Evolutionary conservation across 2,329 filamentous ascomycete genomes (phyloP), one percentile per base, ranked within the genome.

Genomic region (Calonectria leucothoes): DNA sequence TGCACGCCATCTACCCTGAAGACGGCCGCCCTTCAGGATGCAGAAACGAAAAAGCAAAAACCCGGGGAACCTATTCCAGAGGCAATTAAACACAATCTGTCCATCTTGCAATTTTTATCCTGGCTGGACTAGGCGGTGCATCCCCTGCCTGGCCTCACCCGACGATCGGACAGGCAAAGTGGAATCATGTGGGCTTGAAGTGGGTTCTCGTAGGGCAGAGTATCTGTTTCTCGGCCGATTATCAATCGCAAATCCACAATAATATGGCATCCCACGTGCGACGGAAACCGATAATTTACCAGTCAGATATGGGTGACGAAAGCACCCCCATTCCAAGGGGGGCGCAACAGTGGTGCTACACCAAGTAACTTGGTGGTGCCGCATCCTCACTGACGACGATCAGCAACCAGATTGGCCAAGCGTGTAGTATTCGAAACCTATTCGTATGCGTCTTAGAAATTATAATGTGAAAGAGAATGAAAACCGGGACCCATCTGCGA

Each of bases 161-260:
- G 42, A 69, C n/a, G 20, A 51, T 42, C 48, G 57, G 67, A 52
- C 33, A 45, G 23, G 59, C 23, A 51, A 70, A n/a, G 67, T 70
- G 67, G 67, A 27, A 70, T 70, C 55, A 27, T 70, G 57, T 70
- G 57, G 67, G 37, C 29, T 52, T 42, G 15, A 8, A 5, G 59
- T 64, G 59, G 59, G 37, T 48, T 45, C 12, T 64, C 29, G 59
- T 64, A 64, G 59, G 59, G 59, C 59, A 64, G 59, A 48, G 17
- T 31, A 37, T 42, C 10, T 17, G 48, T 48, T 15, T 64, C 20
- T 64, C 59, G 39, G 55, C 33, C 55, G 55, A 61, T 61, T 61
- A 39, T 61, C 55, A 61, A 61, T 39, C 55, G 55, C 33, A 39
- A 39, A 61, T 25, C 35, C 55, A 61, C 55, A 39, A 20, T 35